phyloP scores from a whole-genome alignment of 2,329 filamentous ascomycete genomes.

The Fusarium neocosmosporiellum region DNA sequence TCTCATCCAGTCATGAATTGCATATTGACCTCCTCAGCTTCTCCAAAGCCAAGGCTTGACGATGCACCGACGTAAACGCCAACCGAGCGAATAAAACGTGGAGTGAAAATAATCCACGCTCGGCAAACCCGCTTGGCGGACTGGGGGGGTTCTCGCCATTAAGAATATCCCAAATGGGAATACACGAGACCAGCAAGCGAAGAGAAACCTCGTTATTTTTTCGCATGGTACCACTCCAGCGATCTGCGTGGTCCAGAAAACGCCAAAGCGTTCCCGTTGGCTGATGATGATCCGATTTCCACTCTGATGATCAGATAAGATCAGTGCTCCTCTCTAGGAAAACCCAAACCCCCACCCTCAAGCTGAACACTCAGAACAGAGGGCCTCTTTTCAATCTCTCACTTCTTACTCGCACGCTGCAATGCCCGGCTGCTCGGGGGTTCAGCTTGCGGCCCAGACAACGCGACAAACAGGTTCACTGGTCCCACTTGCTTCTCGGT shows the following conservation, averaged over 20 bases:
- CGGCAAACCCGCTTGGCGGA: background rate
- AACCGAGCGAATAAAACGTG: background rate
- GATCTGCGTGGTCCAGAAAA: background rate
- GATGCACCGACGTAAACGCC: background rate
- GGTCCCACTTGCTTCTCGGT: background rate
- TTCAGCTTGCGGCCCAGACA: background rate
- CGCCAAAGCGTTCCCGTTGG: background rate
- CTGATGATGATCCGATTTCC: slow-evolving; percentile 2
- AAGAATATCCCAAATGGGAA: background rate
- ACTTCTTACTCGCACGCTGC: background rate
- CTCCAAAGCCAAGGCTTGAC: background rate
- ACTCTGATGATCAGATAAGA: slow-evolving; percentile 7
- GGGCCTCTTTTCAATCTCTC: background rate
- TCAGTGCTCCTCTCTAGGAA: background rate
- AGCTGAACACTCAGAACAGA: background rate
- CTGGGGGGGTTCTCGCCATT: background rate
- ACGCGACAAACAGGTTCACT: slow-evolving; percentile 5
- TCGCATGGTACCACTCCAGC: background rate
- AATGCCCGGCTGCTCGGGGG: background rate
- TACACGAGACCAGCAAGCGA: background rate
- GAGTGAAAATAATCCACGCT: background rate
- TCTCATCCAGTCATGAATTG: background rate
- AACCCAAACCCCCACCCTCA: background rate
- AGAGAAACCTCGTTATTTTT: background rate
- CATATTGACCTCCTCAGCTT: background rate